These are phyloP conservation scores for Scleroderma bovista DNA, from an alignment of 768 basidiomycete species.

Conservation along the genomic window DNA sequence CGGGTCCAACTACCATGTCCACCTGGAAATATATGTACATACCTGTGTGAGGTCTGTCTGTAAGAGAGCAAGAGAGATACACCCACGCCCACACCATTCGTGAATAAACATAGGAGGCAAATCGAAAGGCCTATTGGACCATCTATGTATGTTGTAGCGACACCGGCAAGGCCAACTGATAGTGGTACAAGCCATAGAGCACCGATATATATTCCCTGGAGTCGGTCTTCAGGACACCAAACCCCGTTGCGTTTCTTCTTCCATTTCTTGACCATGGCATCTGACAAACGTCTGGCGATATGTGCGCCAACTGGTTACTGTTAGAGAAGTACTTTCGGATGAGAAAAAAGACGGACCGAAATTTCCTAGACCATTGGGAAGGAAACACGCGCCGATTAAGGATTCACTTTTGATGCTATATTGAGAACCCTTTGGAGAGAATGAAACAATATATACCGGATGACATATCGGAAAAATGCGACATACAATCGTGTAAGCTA, in stretches of 20 bases:
- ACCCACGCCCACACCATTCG: conserved; percentile 61
- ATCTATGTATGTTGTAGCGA: conserved; percentile 44
- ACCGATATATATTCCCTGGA: conserved; percentile 46
- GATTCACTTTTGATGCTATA: conserved; percentile 20
- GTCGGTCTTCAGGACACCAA: conserved; percentile 68
- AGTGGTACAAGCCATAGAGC: conserved; percentile 47
- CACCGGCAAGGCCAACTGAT: conserved; percentile 43
- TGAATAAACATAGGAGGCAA: conserved; percentile 51
- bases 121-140: conserved; percentile 46
- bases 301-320: conserved; percentile 48
- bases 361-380: conserved; percentile 18
- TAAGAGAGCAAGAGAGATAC: not conserved
- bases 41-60: too few species aligned
- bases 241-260: conserved; percentile 44
- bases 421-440: conserved; percentile 40
- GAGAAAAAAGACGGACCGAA: conserved; percentile 12
- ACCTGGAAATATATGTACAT: too few species aligned
- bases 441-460: not conserved
- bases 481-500: conserved; percentile 63
- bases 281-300: conserved; percentile 54
- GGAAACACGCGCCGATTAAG: conserved; percentile 19
- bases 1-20: conserved; percentile 51
- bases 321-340: not conserved
- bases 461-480: not conserved
- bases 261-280: conserved; percentile 44